Evolutionary conservation across 805 yeast genomes (phyloP), one percentile per base, ranked within the genome.

Genomic region (Scheffersomyces coipomensis): DNA sequence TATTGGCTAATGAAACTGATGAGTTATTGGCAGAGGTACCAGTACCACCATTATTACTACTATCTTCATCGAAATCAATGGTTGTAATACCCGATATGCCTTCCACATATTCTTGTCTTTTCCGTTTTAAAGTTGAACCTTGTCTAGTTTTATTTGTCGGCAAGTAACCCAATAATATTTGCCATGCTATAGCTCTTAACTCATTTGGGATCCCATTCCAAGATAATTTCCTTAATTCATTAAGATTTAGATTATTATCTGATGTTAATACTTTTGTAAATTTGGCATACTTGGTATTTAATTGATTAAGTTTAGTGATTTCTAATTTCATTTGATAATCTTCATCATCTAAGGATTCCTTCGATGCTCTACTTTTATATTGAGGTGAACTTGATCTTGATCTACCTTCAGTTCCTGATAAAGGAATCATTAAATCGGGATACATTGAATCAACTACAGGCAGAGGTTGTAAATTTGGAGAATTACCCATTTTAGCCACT

Each of bases 201-300:
- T 81, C 83, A 10, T 75, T 66, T 0, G 99, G 98, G 5, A 93
- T 78, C 2, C 99, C 99, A 52, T 90, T 85, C 98, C 99, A 93
- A 13, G 97, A 78, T 36, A 89, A 73, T 55, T 85, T 81, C 45
- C 88, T 75, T 38, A 93, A 69, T 36, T 83, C 89, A 35, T 71
- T 73, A 42, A 87, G 59, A 47, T 88, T 86, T 26, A 90, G 79
- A 35, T 47, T 55, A n/a, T 68, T 66, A 38, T 72, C 72, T 19
- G 62, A 64, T 5, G 68, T 63, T 24, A 91, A 61, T 3, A 88
- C 71, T 22, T 71, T 70, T 39, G 82, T 83, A 59, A 89, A 88
- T 57, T 80, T 81, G 34, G 74, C 66, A 50, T 83, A 81, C 40
- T 87, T 74, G 13, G 83, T 72, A 33, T 79, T 71, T 27, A 77